phyloP scores from a whole-genome alignment of 1,284 basidiomycete genomes.

The Rhodotorula sp. region DNA sequence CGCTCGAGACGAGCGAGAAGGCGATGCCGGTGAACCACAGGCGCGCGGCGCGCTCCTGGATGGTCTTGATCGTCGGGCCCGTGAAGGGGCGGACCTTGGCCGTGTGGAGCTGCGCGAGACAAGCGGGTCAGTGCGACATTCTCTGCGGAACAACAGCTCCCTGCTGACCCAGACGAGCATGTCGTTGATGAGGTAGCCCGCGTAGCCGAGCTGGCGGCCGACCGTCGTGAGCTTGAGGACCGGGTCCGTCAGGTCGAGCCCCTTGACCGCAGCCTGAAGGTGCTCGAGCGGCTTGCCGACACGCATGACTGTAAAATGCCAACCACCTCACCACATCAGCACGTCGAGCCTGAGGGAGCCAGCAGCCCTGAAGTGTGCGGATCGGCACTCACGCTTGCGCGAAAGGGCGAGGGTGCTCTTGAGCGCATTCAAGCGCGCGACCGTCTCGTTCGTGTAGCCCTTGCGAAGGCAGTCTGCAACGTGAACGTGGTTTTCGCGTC shows the following conservation, averaged over 20 bases:
- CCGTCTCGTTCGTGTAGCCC: slow-evolving; percentile 53
- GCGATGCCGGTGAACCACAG: slow-evolving; percentile 88
- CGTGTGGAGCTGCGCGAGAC: slow-evolving; percentile 59
- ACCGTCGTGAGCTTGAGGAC: slow-evolving; percentile 80
- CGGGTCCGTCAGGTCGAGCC: slow-evolving; percentile 55
- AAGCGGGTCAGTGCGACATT: neutral
- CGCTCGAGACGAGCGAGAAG: slow-evolving; percentile 42
- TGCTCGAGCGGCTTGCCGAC: slow-evolving; percentile 94
- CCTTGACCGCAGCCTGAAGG: slow-evolving; percentile 84
- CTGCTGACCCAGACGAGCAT: slow-evolving; percentile 74
- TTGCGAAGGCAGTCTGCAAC: slow-evolving; percentile 46
- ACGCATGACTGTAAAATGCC: slow-evolving; percentile 82
- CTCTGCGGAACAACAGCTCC: neutral
- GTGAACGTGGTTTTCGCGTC: neutral
- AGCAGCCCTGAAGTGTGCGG: too few relatives aligned
- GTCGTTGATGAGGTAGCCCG: slow-evolving; percentile 83
- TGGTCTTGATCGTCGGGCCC: slow-evolving; percentile 55
- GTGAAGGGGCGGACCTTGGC: slow-evolving; percentile 47
- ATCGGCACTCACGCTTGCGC: slow-evolving; percentile 51
- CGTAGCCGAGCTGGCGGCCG: slow-evolving; percentile 84
- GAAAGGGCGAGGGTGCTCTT: slow-evolving; percentile 53
- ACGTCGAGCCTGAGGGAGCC: neutral
- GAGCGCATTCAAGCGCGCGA: slow-evolving; percentile 51
- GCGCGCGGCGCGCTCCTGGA: slow-evolving; percentile 73
- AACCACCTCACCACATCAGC: too few relatives aligned